phyloP scores from a whole-genome alignment of 2,329 filamentous ascomycete genomes.

The Colletotrichum tabaci region DNA sequence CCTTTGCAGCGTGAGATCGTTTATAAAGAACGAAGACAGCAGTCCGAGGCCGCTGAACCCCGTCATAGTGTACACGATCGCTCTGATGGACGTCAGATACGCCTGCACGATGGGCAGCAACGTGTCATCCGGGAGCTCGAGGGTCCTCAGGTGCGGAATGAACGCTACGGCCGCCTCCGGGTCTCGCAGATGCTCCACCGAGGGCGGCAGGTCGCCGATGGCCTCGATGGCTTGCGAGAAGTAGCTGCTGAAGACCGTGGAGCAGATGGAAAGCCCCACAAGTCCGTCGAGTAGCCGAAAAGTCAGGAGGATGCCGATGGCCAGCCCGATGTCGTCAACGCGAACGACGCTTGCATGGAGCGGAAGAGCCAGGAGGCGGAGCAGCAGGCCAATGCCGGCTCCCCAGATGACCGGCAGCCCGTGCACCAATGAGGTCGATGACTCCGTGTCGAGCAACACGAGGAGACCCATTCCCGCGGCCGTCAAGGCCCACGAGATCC shows the following conservation, averaged over 20 bases:
- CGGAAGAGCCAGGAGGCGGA: not conserved
- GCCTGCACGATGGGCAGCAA: not conserved
- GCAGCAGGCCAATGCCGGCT: not conserved
- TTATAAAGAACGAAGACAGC: not conserved
- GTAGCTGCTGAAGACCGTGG: not conserved
- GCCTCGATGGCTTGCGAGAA: not conserved
- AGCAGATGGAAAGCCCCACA: not conserved
- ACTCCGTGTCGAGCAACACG: not conserved
- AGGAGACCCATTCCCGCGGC: not conserved
- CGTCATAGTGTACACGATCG: not conserved
- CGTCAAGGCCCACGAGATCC: not conserved
- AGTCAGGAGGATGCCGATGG: not conserved
- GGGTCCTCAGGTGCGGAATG: not conserved
- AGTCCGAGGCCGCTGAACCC: not conserved
- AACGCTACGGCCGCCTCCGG: not conserved
- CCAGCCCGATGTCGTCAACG: not conserved
- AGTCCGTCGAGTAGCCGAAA: not conserved
- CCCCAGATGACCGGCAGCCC: not conserved
- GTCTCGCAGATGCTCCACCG: not conserved
- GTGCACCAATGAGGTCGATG: not conserved
- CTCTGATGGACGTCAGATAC: not conserved
- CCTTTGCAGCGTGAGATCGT: not conserved
- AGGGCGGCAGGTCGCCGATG: not conserved
- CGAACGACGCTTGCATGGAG: not conserved
- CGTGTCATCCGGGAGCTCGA: not conserved